Conservation (phyloP, 208 protist species). For the Lotmaria passim region DNA sequence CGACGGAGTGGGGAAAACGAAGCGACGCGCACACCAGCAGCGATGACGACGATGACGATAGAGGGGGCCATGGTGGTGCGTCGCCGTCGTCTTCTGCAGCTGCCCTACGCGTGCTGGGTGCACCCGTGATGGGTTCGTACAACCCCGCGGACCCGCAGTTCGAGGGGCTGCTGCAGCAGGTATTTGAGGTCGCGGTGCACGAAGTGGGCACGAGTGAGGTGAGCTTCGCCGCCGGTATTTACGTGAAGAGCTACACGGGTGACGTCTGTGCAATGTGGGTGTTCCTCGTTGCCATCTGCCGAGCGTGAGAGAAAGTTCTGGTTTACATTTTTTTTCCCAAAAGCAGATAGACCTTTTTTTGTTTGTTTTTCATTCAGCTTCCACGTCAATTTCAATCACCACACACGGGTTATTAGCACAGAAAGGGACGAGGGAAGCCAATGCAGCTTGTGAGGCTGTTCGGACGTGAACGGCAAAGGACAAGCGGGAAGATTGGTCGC, state of each 20-base stretch:
- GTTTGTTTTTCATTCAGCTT: too few species aligned
- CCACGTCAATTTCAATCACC: too few species aligned
- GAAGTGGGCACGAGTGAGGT: slow-evolving; percentile 76
- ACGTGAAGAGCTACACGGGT: slow-evolving; percentile 84
- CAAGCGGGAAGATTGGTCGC: too few species aligned
- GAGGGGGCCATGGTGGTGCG: not conserved
- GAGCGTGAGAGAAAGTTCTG: slow-evolving; percentile 27
- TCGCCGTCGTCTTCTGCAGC: not conserved
- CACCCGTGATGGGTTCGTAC: slow-evolving; percentile 70
- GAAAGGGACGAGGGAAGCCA: too few species aligned
- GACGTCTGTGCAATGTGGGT: slow-evolving; percentile 85
- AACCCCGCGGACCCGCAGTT: slow-evolving; percentile 47
- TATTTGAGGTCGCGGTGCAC: slow-evolving; percentile 81
- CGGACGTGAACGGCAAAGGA: too few species aligned
- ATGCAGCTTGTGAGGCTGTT: too few species aligned
- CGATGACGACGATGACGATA: not conserved
- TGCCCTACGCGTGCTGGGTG: slow-evolving; percentile 50
- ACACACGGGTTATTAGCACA: too few species aligned
- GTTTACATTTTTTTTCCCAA: too few species aligned
- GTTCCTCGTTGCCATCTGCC: slow-evolving; percentile 74
- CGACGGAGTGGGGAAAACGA: not conserved
- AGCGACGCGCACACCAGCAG: not conserved
- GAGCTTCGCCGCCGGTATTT: slow-evolving; percentile 71
- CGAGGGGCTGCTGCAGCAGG: slow-evolving; percentile 62
- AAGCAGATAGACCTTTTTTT: too few species aligned